Conservation (phyloP, 2,329 filamentous ascomycete genomes). For the Zalaria sp. region DNA sequence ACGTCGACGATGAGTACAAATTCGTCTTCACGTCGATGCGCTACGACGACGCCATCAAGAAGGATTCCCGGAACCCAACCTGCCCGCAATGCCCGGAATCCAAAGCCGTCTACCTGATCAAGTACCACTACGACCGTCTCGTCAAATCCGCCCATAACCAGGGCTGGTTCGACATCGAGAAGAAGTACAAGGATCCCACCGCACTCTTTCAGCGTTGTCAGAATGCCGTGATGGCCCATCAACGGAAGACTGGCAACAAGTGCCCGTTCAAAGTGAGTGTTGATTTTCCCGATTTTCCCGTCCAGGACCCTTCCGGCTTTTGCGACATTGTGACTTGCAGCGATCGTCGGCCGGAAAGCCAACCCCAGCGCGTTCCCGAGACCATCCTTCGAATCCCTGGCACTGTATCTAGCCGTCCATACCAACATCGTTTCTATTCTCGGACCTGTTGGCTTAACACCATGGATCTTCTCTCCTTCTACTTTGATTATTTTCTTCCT, state of each 20-base stretch:
- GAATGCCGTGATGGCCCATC: slow-evolving; percentile 15
- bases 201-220: slow-evolving; percentile 17
- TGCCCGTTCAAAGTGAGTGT: slow-evolving; percentile 6
- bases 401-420: too few species aligned
- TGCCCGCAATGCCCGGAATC: slow-evolving; percentile 27
- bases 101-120: slow-evolving; percentile 63
- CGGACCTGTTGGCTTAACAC: too few species aligned
- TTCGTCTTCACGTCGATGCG: slow-evolving; percentile 56
- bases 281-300: background rate
- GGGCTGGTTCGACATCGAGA: slow-evolving; percentile 26
- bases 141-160: slow-evolving; percentile 42
- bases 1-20: slow-evolving; percentile 8
- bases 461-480: too few species aligned
- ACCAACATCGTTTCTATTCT: too few species aligned
- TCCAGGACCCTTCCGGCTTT: slow-evolving; percentile 3
- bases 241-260: slow-evolving; percentile 15
- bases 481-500: too few species aligned
- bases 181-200: slow-evolving; percentile 19
- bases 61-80: slow-evolving; percentile 24
- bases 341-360: too few species aligned
- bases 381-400: too few species aligned
- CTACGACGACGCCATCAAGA: slow-evolving; percentile 42
- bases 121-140: slow-evolving; percentile 63
- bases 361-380: too few species aligned
- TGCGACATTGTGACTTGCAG: background rate